Conservation (phyloP, 1,284 basidiomycete species). For the Heimioporus punctisporus region DNA sequence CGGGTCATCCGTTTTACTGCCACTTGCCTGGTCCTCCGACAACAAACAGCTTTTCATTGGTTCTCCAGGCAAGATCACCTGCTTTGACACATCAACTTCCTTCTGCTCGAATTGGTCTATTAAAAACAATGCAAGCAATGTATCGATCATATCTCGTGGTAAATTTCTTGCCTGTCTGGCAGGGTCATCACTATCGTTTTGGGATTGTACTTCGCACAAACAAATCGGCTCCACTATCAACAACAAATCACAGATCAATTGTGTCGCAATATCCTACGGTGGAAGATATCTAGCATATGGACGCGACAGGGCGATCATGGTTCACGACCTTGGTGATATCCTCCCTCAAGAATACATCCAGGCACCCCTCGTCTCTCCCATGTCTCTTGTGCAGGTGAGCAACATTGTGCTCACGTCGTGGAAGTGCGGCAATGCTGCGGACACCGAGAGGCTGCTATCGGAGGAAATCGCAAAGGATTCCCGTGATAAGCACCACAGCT, state of each 20-base stretch:
- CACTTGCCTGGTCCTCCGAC: no score
- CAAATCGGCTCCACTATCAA: neutral
- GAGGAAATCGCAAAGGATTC: neutral
- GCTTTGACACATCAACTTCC: neutral
- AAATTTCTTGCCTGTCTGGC: neutral
- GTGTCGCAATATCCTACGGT: conserved; percentile 1
- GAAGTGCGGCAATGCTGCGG: neutral
- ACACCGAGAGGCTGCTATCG: neutral
- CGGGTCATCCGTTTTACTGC: no score
- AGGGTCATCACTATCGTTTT: conserved; percentile 3
- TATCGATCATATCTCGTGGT: neutral
- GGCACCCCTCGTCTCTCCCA: neutral
- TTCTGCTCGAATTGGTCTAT: no score
- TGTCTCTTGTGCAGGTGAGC: neutral
- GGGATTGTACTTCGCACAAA: conserved; percentile 1
- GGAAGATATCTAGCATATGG: conserved; percentile 4
- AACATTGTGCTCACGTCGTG: neutral
- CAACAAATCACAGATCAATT: neutral
- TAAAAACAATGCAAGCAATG: no score
- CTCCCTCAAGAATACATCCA: neutral
- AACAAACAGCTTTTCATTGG: no score
- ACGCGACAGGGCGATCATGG: neutral
- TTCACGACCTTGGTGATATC: neutral
- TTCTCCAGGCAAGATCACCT: neutral
- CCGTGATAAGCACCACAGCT: neutral